Evolutionary conservation across 169 alveolate species (phyloP).

Genomic region (Babesia ovis): DNA sequence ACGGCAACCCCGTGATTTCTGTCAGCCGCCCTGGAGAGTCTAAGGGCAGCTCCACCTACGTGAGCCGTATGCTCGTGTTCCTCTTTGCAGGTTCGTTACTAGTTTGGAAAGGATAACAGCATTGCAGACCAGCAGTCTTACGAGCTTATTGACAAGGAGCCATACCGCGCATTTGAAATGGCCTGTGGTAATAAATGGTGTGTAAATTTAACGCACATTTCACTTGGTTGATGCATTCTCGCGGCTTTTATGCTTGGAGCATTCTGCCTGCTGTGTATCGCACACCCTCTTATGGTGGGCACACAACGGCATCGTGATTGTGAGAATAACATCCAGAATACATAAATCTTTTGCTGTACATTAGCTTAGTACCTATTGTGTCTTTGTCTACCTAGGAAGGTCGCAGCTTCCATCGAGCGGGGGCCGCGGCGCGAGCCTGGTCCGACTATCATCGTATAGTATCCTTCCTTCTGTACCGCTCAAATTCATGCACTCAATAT

Average conservation of each 20-base stretch:
- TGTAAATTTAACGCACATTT: conserved; percentile 87
- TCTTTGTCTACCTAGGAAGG: conserved; percentile 4
- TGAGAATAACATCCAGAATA: neutral
- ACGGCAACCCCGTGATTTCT: conserved; percentile 84
- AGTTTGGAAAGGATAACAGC: neutral
- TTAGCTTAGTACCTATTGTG: neutral
- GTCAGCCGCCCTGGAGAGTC: conserved; percentile 82
- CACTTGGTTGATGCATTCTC: conserved; percentile 40
- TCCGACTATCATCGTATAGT: neutral
- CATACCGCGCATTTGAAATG: conserved; percentile 84
- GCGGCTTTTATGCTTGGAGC: neutral
- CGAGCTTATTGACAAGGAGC: conserved; percentile 82
- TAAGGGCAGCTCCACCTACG: conserved; percentile 83
- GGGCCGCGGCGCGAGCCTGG: conserved; percentile 3
- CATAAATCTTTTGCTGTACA: neutral
- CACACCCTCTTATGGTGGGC: conserved; percentile 5
- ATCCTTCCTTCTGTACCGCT: too few relatives aligned
- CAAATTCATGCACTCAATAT: too few relatives aligned
- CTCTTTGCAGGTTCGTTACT: conserved; percentile 82
- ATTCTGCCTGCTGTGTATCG: neutral
- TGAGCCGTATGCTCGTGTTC: conserved; percentile 86
- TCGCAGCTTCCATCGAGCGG: conserved; percentile 1
- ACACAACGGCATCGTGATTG: neutral
- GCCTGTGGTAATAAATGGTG: conserved; percentile 88
- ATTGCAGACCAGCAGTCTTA: conserved; percentile 85